phyloP scores from a whole-genome alignment of 169 alveolate species.

The Plasmodium billcollinsi region DNA sequence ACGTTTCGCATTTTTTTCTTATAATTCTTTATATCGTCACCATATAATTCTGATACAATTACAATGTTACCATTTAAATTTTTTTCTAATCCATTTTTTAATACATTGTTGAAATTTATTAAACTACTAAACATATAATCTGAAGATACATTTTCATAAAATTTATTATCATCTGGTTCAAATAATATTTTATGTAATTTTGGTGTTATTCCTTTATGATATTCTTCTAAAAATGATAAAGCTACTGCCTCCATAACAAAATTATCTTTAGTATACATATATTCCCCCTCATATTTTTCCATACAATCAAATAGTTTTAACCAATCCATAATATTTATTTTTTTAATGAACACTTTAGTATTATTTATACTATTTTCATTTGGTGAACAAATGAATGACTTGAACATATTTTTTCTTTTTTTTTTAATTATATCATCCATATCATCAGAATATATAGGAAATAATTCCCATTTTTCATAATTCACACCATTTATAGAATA shows the following conservation, averaged over 20 bases:
- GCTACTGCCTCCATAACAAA: conserved; percentile 88
- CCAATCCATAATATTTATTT: conserved; percentile 84
- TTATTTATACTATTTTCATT: conserved; percentile 38
- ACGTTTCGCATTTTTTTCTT: conserved; percentile 71
- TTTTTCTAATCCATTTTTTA: conserved; percentile 15
- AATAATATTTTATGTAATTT: conserved; percentile 81
- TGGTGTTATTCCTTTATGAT: conserved; percentile 80
- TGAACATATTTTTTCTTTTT: conserved; percentile 80
- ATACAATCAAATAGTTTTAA: conserved; percentile 80
- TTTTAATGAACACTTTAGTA: conserved; percentile 79
- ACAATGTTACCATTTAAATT: conserved; percentile 80
- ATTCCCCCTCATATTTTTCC: conserved; percentile 83
- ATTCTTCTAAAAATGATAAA: conserved; percentile 78
- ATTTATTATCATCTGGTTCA: conserved; percentile 59
- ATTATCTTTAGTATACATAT: conserved; percentile 87
- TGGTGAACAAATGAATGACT: conserved; percentile 27
- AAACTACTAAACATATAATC: conserved; percentile 24
- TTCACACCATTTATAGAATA: conserved; percentile 77
- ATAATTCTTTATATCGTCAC: conserved; percentile 81
- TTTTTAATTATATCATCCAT: conserved; percentile 80
- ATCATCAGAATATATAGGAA: conserved; percentile 67
- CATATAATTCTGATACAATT: conserved; percentile 80
- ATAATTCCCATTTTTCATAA: conserved; percentile 77
- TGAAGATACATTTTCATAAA: conserved; percentile 2
- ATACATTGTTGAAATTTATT: conserved; percentile 43